phyloP scores from a whole-genome alignment of 257 asterid species.

The Solanum dulcamara region DNA sequence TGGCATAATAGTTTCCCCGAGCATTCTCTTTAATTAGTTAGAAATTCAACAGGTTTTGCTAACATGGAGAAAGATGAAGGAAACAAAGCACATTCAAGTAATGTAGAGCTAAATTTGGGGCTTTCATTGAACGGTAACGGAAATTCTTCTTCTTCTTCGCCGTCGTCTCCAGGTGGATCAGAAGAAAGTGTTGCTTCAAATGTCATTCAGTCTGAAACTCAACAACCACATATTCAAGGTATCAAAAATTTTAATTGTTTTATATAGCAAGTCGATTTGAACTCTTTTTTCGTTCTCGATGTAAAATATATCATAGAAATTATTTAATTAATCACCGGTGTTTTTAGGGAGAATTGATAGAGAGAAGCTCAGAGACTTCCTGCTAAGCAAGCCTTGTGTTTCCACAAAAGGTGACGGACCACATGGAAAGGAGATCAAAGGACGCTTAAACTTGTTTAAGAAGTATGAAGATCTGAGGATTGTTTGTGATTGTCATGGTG shows the following conservation, averaged over 20 bases:
- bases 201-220: slow-evolving; percentile 24
- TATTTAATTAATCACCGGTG: not conserved
- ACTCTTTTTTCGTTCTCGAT: not conserved
- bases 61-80: slow-evolving; percentile 24
- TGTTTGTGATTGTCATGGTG: slow-evolving; percentile 79
- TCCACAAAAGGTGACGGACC: slow-evolving; percentile 41
- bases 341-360: not conserved
- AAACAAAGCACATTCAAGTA: not conserved
- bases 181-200: slow-evolving; percentile 41
- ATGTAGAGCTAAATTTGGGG: slow-evolving; percentile 49
- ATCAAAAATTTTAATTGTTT: not conserved
- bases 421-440: slow-evolving; percentile 36
- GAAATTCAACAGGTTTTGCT: not conserved
- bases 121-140: slow-evolving; percentile 6
- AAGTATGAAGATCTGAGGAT: slow-evolving; percentile 62
- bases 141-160: not conserved
- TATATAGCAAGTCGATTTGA: not conserved
- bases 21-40: too few species aligned
- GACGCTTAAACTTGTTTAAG: slow-evolving; percentile 44
- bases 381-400: slow-evolving; percentile 59
- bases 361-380: slow-evolving; percentile 7
- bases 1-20: not conserved
- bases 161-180: slow-evolving; percentile 27
- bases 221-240: slow-evolving; percentile 35
- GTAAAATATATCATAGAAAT: too few species aligned